Base-by-base conservation (phyloP, 257 asterid genomes). In the Petunia axillaris region DNA sequence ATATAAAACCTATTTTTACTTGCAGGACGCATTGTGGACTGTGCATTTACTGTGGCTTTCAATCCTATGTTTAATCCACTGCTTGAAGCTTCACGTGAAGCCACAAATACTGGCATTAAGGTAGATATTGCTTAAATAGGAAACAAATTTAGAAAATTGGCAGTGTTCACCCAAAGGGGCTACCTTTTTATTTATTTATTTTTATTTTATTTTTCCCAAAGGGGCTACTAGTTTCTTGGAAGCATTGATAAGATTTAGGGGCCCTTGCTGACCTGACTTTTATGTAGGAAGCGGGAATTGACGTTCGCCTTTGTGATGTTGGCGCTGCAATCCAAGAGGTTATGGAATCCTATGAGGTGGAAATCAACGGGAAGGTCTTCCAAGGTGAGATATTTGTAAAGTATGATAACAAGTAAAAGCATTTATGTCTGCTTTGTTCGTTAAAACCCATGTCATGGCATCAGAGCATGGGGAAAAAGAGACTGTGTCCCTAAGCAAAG, bases 251-350 rank as follows among this genome's bases (percentile, higher is more conserved):
- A 71, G 43, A 16, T 48, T 48, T 71, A 36, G 6, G 10, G 43
- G 6, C 25, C 38, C 63, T 57, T 78, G 44, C 36, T 2, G 60
- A 14, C 40, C 36, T 64, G 8, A 40, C 15, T 43, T 70, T 54
- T 65, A 76, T 83, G 55, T 82, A 96, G 99, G 99, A 94, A 87
- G 89, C 99, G 77, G 99, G 99, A 77, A 89, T 96, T 86, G 99
- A 94, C 82, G 99, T 94, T 63, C 98, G 99, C 81, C 90, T 96
- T 73, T 87, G 97, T 78, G 95, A 92, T 82, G 90, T 94, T 70
- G 97, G 99, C 88, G 97, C 99, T 87, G 99, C 98, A 80, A 94
- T 96, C 82, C 99, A 96, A 87, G 99, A 94, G 88, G 98, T 96
- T 86, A 96, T 96, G 99, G 97, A 94, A 88, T 96, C 99, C 8